These are phyloP conservation scores for Yamadazyma paraphyllophila DNA, from an alignment of 805 yeast species.

Conservation along the genomic window DNA sequence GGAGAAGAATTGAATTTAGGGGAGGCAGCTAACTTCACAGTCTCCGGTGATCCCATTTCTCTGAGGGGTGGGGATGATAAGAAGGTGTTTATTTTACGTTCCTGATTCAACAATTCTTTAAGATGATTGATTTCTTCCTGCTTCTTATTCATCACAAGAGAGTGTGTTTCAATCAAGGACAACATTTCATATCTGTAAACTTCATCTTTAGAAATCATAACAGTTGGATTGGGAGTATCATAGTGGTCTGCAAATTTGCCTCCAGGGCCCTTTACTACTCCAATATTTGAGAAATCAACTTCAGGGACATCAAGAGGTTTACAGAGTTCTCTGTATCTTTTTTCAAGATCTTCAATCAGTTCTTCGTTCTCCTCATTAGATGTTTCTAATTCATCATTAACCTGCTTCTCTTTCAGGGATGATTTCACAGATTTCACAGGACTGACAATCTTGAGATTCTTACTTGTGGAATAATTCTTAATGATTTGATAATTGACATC, in stretches of 20 bases:
- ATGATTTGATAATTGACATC: slow-evolving; percentile 13
- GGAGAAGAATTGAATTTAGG: slow-evolving; percentile 4
- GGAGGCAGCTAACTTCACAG: neutral
- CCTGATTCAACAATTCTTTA: slow-evolving; percentile 21
- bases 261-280: neutral
- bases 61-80: slow-evolving; percentile 12
- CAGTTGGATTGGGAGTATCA: neutral
- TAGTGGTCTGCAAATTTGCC: neutral
- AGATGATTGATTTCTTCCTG: slow-evolving; percentile 25
- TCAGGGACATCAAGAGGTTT: slow-evolving; percentile 4
- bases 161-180: slow-evolving; percentile 22
- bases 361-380: neutral
- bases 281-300: slow-evolving; percentile 1
- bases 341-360: neutral
- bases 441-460: slow-evolving; percentile 12
- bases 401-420: neutral
- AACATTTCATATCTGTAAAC: slow-evolving; percentile 24
- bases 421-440: slow-evolving; percentile 4
- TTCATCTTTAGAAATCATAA: slow-evolving; percentile 11
- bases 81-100: slow-evolving; percentile 19
- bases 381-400: neutral
- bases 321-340: neutral
- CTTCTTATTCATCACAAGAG: slow-evolving; percentile 21
- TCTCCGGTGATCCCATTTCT: neutral
- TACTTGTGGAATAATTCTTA: slow-evolving; percentile 5